Base-by-base conservation (phyloP, 2,329 filamentous ascomycete genomes). In the Bipolaris zeicola region DNA sequence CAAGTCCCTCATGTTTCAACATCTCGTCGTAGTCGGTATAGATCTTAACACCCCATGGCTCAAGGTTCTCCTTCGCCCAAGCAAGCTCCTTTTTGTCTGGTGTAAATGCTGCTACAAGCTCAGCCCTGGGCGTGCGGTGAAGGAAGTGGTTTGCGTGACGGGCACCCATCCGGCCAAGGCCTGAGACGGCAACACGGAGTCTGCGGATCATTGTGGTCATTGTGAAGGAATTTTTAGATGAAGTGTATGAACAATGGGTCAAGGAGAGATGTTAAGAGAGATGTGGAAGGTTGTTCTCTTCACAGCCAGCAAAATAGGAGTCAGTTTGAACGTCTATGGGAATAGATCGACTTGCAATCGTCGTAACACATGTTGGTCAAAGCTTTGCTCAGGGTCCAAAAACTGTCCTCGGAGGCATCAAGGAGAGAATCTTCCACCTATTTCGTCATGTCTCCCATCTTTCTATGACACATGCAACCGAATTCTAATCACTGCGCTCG, bases 21-120 rank as follows among this genome's bases (percentile, higher is more conserved):
- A 87, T 83, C 56, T 83, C 79, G 45, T 85, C 82, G 64, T 81
- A 86, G 69, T 83, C 75, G 52, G 73, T 76, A 74, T 85, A 86
- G 20, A 84, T 63, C 50, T 73, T 81, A 44, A 83, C 81, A 10
- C 82, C 83, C 63, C 74, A 81, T 3, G 81, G 82, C 49, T 77
- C 80, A 8, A 86, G 79, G 60, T 82, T 75, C 49, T 73, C 65
- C 59, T 78, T 77, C 4, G 81, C 83, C 83, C 83, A 85, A 62
- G 53, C 75, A 6, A 74, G 56, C 54, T 80, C 78, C 38, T 73
- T 74, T 8, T 72, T 67, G 37, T 78, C 76, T 2, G 79, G 79
- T 39, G 78, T 77, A 65, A 78, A 81, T 3, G 77, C 80, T n/a
- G 79, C 79, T 6, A 81, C 79, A 24, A 82, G 76, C 55, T 80